These are phyloP conservation scores for Pseudoperonospora humuli DNA, from an alignment of 352 stramenopile genomes.

Conservation along the genomic window DNA sequence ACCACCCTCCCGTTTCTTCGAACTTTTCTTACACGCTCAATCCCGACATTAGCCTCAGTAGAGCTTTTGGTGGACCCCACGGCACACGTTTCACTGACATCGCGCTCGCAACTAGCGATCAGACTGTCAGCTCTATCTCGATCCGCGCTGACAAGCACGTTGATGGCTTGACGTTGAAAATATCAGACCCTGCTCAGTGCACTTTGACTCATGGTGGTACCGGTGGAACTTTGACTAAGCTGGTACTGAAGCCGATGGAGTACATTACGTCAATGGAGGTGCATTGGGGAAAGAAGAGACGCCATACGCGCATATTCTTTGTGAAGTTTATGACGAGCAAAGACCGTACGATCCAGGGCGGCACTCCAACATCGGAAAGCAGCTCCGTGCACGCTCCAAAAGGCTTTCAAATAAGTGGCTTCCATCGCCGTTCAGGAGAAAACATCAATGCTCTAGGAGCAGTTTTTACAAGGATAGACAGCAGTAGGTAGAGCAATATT, in stretches of 20 bases:
- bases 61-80: constrained; percentile 16
- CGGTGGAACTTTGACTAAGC: constrained; percentile 6
- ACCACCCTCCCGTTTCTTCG: constrained; percentile 42
- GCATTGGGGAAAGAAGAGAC: constrained; percentile 20
- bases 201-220: constrained; percentile 19
- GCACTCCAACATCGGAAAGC: constrained; percentile 9
- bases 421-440: constrained; percentile 9
- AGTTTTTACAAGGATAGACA: too few species aligned
- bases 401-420: constrained; percentile 18
- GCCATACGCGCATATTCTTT: constrained; percentile 17
- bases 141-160: constrained; percentile 16
- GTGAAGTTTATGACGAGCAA: constrained; percentile 19
- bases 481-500: too few species aligned
- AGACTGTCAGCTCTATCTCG: constrained; percentile 14
- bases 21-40: constrained; percentile 33
- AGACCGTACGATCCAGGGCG: constrained; percentile 15
- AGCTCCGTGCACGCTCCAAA: constrained; percentile 12
- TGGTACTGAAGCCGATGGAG: constrained; percentile 11
- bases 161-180: constrained; percentile 15
- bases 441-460: constrained; percentile 18
- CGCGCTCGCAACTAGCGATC: constrained; percentile 18
- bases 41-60: constrained; percentile 6
- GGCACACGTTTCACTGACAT: constrained; percentile 21
- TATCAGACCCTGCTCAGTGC: constrained; percentile 5
- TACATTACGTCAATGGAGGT: constrained; percentile 25